phyloP scores from a whole-genome alignment of 257 asterid genomes.

The Fraxinus excelsior region DNA sequence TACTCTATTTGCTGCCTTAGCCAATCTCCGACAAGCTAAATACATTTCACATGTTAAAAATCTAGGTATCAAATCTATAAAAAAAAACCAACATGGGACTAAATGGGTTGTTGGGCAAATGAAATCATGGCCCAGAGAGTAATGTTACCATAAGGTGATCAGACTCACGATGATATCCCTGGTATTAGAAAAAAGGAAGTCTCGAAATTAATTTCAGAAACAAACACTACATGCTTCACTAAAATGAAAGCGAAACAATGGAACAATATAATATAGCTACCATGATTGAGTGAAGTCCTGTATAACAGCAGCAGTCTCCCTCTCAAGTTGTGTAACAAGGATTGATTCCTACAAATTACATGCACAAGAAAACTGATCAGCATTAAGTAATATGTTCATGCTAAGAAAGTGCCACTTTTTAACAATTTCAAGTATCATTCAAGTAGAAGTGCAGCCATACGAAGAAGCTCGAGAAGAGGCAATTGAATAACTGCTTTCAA shows the following conservation, averaged over 20 bases:
- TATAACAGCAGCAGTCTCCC: conserved; percentile 99
- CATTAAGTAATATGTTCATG: conserved; percentile 14
- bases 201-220: background rate
- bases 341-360: conserved; percentile 67
- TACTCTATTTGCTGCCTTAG: background rate
- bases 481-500: background rate
- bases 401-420: conserved; percentile 15
- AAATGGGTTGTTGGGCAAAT: background rate
- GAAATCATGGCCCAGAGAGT: background rate
- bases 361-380: conserved; percentile 23
- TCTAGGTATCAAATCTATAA: background rate
- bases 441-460: conserved; percentile 2
- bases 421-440: background rate
- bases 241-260: conserved; percentile 5
- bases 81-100: background rate
- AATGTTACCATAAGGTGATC: background rate
- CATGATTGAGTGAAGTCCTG: conserved; percentile 99
- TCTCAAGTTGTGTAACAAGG: conserved; percentile 94
- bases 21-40: background rate
- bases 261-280: conserved; percentile 38
- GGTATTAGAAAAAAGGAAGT: background rate
- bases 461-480: background rate
- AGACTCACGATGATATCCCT: background rate
- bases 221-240: background rate
- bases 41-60: background rate